Conservation (phyloP, 2,329 filamentous ascomycete genomes). For the Alternaria ethzedia region DNA sequence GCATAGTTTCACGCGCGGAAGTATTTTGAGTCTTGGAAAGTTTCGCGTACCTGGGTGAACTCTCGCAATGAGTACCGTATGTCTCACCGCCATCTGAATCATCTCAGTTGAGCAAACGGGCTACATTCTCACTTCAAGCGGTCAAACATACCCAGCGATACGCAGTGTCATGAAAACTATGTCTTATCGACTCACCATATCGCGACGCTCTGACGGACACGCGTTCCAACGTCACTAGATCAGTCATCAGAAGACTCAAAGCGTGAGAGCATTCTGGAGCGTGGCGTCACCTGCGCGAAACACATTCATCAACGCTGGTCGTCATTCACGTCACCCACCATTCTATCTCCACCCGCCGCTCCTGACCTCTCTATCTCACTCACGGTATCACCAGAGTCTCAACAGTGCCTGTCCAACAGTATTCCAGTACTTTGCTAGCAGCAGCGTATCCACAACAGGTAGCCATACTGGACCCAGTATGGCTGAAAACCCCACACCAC, state of each 20-base stretch:
- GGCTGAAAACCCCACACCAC: not conserved
- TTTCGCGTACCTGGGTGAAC: not conserved
- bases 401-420: too few species aligned
- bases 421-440: not conserved
- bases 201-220: not conserved
- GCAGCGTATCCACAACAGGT: rapidly evolving
- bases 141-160: not conserved
- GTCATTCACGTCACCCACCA: not conserved
- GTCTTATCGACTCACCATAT: not conserved
- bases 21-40: conserved; percentile 12
- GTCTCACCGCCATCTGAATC: not conserved
- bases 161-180: not conserved
- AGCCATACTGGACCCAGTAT: not conserved
- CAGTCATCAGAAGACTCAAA: not conserved
- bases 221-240: not conserved
- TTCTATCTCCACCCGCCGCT: not conserved
- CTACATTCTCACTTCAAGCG: not conserved
- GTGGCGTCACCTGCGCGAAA: not conserved
- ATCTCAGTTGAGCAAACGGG: not conserved
- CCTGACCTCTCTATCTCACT: not conserved
- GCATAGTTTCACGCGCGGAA: conserved; percentile 27
- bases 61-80: not conserved
- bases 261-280: not conserved
- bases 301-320: not conserved
- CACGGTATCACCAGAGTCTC: not conserved